Evolutionary conservation across 2,329 filamentous ascomycete species (phyloP).

Genomic region (Fusarium azukiicola): DNA sequence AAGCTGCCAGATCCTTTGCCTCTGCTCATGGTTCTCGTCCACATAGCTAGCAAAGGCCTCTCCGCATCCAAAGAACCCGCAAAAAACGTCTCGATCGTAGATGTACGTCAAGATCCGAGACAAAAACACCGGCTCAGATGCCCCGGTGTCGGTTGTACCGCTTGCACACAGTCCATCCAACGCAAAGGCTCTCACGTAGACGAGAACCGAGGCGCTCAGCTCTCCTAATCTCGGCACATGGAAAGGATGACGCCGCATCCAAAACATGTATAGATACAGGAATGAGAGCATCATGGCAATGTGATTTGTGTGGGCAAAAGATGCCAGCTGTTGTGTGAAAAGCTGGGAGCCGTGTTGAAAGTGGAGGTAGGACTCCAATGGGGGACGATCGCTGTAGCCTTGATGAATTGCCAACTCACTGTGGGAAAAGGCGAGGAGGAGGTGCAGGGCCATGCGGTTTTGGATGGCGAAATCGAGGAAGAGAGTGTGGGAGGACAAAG

Average conservation of each 20-base stretch:
- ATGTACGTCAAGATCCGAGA: slow-evolving; percentile 34
- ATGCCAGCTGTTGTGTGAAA: slow-evolving; percentile 25
- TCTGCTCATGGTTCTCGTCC: slow-evolving; percentile 28
- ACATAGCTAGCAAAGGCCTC: slow-evolving; percentile 31
- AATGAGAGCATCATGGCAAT: slow-evolving; percentile 39
- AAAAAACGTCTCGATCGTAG: slow-evolving; percentile 38
- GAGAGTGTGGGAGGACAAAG: slow-evolving; percentile 24
- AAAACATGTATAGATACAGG: slow-evolving; percentile 42
- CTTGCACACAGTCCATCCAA: slow-evolving; percentile 29
- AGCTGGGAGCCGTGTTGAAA: slow-evolving; percentile 36
- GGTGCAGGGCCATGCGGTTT: slow-evolving; percentile 33
- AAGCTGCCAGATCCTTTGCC: slow-evolving; percentile 28
- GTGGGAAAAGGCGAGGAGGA: slow-evolving; percentile 35
- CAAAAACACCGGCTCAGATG: slow-evolving; percentile 13
- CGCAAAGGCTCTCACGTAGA: slow-evolving; percentile 16
- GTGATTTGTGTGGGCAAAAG: slow-evolving; percentile 16
- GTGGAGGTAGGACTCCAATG: slow-evolving; percentile 31
- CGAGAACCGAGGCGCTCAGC: slow-evolving; percentile 24
- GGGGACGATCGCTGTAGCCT: slow-evolving; percentile 20
- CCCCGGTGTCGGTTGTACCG: not conserved
- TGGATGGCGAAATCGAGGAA: slow-evolving; percentile 31
- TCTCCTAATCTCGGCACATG: slow-evolving; percentile 16
- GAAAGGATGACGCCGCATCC: slow-evolving; percentile 36
- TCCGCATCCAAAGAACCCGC: slow-evolving; percentile 35
- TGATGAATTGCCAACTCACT: slow-evolving; percentile 40